Evolutionary conservation across 257 asterid genomes (phyloP), one percentile per base, ranked within the genome.

Genomic region (Penstemon davidsonii): DNA sequence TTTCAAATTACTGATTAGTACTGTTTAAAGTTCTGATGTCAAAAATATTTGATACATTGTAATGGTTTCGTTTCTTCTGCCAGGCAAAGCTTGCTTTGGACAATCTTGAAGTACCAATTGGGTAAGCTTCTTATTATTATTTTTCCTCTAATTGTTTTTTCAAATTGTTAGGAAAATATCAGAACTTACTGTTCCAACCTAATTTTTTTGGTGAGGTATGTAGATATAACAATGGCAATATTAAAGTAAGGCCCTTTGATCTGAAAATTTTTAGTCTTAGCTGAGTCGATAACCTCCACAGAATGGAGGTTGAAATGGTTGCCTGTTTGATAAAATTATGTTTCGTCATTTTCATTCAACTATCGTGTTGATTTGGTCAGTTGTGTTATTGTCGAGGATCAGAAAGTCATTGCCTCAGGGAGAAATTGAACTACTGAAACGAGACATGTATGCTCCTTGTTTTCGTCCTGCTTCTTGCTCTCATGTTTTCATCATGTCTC

Each of bases 61-160:
- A 37, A 47, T 47, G 33, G 74, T 49, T 42, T 37, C 15, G 73
- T 64, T 71, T 55, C 44, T 67, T 73, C 62, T 73, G n/a, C 66
- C 88, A 91, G 87, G 96, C 90, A 47, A 84, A 89, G 75, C 85
- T 83, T 65, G 96, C 97, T 7, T 40, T 87, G 76, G 87, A 80
- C 53, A 78, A 75, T 71, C 92, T 86, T 70, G 96, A 92, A 85
- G 98, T 92, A 57, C 98, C 98, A 15, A 90, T 92, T 40, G 96
- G 96, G 95, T 87, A 71, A 74, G 79, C 55, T 75, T 76, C n/a
- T n/a, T n/a, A n/a, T n/a, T n/a, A n/a, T n/a, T n/a, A n/a, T n/a
- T 43, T 68, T 72, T 43, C 68, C 49, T 47, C 65, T 62, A 39
- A 49, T 10, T 3, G 15, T 12, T 40, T 69, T 41, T 50, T 59